Percentiles rank a stretch among this genome's conserved stretches.
phyloP scores from a whole-genome alignment of 768 basidiomycete genomes.

The Lentinula sp. region DNA sequence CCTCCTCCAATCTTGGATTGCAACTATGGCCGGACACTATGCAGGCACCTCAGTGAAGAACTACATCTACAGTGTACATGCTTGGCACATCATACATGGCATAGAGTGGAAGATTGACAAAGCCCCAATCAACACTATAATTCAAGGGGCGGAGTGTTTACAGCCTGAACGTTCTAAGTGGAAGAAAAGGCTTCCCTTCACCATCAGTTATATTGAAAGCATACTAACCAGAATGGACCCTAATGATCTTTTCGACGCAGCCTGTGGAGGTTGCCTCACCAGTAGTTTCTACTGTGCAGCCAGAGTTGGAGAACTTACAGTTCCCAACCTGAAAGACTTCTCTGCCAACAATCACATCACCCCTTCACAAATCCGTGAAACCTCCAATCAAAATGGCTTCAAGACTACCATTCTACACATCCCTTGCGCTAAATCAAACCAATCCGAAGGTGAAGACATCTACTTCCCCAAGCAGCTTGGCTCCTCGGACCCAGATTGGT shows the following conservation, averaged over 20 bases:
- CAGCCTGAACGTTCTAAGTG: conserved; percentile 23
- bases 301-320: conserved; percentile 30
- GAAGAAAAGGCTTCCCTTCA: conserved; percentile 24
- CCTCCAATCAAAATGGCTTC: conserved; percentile 18
- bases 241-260: conserved; percentile 20
- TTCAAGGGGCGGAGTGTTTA: conserved; percentile 22
- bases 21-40: too few relatives aligned
- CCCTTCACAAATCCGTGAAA: conserved; percentile 10
- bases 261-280: conserved; percentile 31
- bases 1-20: too few relatives aligned
- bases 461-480: conserved; percentile 23
- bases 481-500: conserved; percentile 19
- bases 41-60: too few relatives aligned
- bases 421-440: conserved; percentile 18
- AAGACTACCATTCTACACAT: conserved; percentile 19
- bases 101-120: conserved; percentile 22
- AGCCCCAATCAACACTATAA: conserved; percentile 16
- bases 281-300: conserved; percentile 29
- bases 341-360: conserved; percentile 22
- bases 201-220: not conserved
- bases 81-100: conserved; percentile 29
- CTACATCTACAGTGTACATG: too few relatives aligned
- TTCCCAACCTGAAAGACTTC: conserved; percentile 23
- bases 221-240: conserved; percentile 17
- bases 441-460: conserved; percentile 22